These are phyloP conservation scores for Rhodotorula sp. DNA, from an alignment of 1,284 basidiomycete species.

Conservation along the genomic window DNA sequence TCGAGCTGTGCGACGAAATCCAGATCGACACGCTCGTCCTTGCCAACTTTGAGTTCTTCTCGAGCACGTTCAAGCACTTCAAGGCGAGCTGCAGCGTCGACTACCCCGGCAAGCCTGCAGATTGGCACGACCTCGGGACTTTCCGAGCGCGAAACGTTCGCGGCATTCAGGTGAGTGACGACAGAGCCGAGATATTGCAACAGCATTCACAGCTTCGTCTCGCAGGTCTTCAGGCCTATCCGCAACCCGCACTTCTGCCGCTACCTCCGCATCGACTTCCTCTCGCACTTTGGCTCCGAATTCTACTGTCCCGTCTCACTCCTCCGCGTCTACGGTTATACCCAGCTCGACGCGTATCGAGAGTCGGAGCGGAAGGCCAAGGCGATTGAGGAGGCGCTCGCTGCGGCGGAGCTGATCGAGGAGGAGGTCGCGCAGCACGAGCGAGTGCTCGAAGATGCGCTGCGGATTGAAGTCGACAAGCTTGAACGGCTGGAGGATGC, in stretches of 20 bases:
- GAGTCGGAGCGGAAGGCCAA: conserved; percentile 60
- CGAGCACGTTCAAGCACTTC: conserved; percentile 91
- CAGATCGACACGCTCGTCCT: conserved; percentile 92
- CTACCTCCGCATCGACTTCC: conserved; percentile 91
- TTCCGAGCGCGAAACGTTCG: conserved; percentile 85
- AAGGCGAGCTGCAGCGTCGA: conserved; percentile 57
- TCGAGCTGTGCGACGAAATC: conserved; percentile 97
- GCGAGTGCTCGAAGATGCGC: conserved; percentile 57
- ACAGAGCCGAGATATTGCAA: too few relatives aligned
- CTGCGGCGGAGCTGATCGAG: conserved; percentile 42
- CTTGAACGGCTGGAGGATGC: background rate
- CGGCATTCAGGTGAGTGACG: conserved; percentile 71
- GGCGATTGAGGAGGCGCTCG: conserved; percentile 30
- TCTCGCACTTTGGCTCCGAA: conserved; percentile 89
- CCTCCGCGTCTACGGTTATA: conserved; percentile 90
- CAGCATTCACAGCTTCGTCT: too few relatives aligned
- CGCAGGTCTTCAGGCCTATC: conserved; percentile 72
- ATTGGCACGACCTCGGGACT: conserved; percentile 59
- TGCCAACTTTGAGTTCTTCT: conserved; percentile 98
- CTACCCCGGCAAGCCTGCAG: conserved; percentile 41
- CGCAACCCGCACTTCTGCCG: conserved; percentile 74
- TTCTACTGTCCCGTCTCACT: conserved; percentile 95
- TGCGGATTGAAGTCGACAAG: background rate
- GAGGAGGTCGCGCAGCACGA: conserved; percentile 53
- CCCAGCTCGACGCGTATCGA: conserved; percentile 94